Conservation (phyloP, 495 filamentous ascomycete species). For the Neurospora pannonica region DNA sequence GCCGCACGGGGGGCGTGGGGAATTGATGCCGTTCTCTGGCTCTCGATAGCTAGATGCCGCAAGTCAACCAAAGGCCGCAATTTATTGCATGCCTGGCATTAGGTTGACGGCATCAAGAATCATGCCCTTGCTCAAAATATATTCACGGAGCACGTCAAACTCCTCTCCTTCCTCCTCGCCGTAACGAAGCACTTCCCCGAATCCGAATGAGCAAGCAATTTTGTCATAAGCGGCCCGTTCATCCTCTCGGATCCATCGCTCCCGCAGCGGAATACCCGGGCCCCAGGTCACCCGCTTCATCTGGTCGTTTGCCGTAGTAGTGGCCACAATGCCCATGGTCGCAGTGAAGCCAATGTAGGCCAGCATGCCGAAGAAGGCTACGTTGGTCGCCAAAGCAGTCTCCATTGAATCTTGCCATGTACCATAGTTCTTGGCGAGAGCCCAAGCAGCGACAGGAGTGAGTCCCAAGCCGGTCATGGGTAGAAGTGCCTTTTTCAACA, state of each 20-base stretch:
- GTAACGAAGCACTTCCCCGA: slow-evolving; percentile 63
- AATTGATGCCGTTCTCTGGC: slow-evolving; percentile 15
- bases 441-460: slow-evolving; percentile 62
- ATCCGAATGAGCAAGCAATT: slow-evolving; percentile 82
- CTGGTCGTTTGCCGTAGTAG: slow-evolving; percentile 83
- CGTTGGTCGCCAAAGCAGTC: slow-evolving; percentile 55
- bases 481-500: slow-evolving; percentile 36
- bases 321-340: slow-evolving; percentile 70
- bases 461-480: slow-evolving; percentile 33
- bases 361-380: slow-evolving; percentile 69
- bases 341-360: slow-evolving; percentile 73
- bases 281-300: slow-evolving; percentile 90
- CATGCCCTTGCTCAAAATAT: slow-evolving; percentile 73
- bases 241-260: slow-evolving; percentile 88
- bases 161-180: slow-evolving; percentile 88
- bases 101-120: slow-evolving; percentile 75
- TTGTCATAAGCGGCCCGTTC: slow-evolving; percentile 84
- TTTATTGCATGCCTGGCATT: slow-evolving; percentile 79
- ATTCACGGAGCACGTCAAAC: slow-evolving; percentile 77
- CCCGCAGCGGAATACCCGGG: slow-evolving; percentile 62
- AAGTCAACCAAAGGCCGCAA: neutral
- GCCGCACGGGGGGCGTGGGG: slow-evolving; percentile 3
- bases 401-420: slow-evolving; percentile 62
- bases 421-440: slow-evolving; percentile 52
- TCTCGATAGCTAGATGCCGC: neutral